Base-by-base conservation (phyloP, 2,329 filamentous ascomycete genomes). In the Ophiostoma fasciatum region DNA sequence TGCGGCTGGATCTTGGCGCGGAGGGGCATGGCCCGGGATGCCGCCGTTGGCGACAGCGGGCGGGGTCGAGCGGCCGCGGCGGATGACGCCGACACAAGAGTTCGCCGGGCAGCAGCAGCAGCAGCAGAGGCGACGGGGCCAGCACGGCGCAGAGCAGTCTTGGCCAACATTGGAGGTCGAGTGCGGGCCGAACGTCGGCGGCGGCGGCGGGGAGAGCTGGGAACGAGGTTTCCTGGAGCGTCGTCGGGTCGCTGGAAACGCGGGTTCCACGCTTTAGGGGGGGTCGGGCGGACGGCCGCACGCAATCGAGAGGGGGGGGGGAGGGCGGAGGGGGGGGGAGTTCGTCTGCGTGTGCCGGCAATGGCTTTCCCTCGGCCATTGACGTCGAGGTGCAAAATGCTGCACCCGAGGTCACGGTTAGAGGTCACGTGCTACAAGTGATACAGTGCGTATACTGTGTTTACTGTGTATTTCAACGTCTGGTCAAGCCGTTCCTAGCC, bases 1-100 rank as follows among this genome's bases (percentile, higher is more conserved):
- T 12, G 18, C 17, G 74, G 64, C 51, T 67, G 60, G 46, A 85
- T 67, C 58, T 81, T 88, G 43, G 81, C 81, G 63, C 75, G 76
- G 45, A 93, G 68, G 55, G 84, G 83, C 83, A 94, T 94, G 43
- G 56, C 9, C n/a, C n/a, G n/a, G n/a, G n/a, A n/a, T n/a, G n/a
- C n/a, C n/a, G n/a, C n/a, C n/a, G n/a, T n/a, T 15, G 27, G n/a
- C 5, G 27, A 28, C n/a, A 14, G 52, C 7, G 30, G 9, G 20
- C 19, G 28, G 6, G 23, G 14, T 21, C 31, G 23, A 28, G 32
- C 27, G 22, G 26, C 27, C 11, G 61, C 51, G 46, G 50, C 55
- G 44, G 50, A 55, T 54, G 35, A 17, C 15, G 32, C 13, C 6
- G 35, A 35, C 12, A 21, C 10, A 12, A 38, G n/a, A 6, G 37